A percentile compares a stretch with the other conserved stretches of the same genome.
Evolutionary conservation across 2,329 filamentous ascomycete species (phyloP).

Genomic region (Nigrospora sphaerica): DNA sequence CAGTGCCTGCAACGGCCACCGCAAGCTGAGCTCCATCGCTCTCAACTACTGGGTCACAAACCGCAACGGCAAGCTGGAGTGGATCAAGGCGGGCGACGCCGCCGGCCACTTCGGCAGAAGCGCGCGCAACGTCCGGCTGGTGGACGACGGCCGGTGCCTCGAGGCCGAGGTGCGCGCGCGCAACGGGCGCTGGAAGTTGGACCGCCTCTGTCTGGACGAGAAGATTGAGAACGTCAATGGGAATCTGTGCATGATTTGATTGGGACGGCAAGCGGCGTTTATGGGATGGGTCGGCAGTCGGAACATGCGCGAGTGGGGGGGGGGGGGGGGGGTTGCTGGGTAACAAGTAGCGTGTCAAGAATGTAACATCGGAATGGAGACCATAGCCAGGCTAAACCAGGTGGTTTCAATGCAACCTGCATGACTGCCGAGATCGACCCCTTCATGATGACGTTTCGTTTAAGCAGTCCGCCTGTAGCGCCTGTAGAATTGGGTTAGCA

Average conservation of each 20-base stretch:
- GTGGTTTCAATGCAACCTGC: no score
- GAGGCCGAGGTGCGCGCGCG: constrained; percentile 3
- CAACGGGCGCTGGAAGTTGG: constrained; percentile 2
- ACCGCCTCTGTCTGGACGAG: constrained; percentile 4
- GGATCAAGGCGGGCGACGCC: constrained; percentile 1
- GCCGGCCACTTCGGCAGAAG: constrained; percentile 9
- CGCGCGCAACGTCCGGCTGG: constrained; percentile 8
- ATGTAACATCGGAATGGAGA: no score
- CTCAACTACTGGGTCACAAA: constrained; percentile 10
- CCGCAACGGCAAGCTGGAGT: constrained; percentile 8
- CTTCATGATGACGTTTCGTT: no score
- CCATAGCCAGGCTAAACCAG: no score
- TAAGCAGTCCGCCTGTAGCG: no score
- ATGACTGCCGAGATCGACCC: no score
- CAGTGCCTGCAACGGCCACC: constrained; percentile 5
- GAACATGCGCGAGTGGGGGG: no score
- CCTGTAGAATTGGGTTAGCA: no score
- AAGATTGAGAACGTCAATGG: constrained; percentile 5
- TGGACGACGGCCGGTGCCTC: constrained; percentile 6
- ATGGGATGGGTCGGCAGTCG: no score
- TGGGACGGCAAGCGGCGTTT: background rate
- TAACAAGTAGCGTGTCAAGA: no score
- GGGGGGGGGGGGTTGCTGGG: no score
- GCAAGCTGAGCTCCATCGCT: constrained; percentile 9
- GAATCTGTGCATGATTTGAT: constrained; percentile 3